These are phyloP conservation scores for Trypanosoma melophagium DNA, from an alignment of 208 protist genomes.

Conservation along the genomic window DNA sequence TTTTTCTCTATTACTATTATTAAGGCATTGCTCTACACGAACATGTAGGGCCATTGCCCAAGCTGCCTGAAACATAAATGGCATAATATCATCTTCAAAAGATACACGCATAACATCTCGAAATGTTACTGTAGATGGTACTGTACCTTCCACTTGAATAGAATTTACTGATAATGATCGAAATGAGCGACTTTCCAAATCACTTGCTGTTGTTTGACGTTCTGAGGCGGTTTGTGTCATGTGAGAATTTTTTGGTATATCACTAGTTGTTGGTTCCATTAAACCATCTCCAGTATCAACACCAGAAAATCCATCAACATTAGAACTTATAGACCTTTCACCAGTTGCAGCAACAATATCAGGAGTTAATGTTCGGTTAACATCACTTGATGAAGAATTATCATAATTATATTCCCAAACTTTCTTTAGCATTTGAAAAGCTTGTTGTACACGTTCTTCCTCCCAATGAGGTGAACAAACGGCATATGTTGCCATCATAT, in stretches of 20 bases:
- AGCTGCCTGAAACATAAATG: slow-evolving; percentile 53
- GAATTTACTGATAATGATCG: neutral
- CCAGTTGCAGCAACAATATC: neutral
- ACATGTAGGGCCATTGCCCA: slow-evolving; percentile 78
- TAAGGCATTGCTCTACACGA: slow-evolving; percentile 69
- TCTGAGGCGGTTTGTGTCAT: slow-evolving; percentile 1
- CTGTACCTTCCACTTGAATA: neutral
- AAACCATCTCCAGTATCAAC: neutral
- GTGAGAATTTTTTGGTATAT: neutral
- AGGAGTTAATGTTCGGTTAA: neutral
- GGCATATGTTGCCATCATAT: slow-evolving; percentile 17
- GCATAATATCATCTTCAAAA: slow-evolving; percentile 22
- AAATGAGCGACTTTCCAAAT: slow-evolving; percentile 12
- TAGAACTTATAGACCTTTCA: neutral
- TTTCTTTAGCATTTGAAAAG: slow-evolving; percentile 13
- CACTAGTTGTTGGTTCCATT: neutral
- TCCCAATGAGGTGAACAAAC: slow-evolving; percentile 26
- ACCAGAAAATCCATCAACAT: neutral
- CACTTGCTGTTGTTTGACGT: neutral
- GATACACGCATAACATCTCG: neutral
- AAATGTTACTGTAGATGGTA: neutral
- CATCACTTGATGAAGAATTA: neutral
- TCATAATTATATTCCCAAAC: slow-evolving; percentile 11
- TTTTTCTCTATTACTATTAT: slow-evolving; percentile 33
- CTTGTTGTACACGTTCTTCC: slow-evolving; percentile 19